Conservation (phyloP, 2,329 filamentous ascomycete genomes). For the Trichothecium sympodiale region DNA sequence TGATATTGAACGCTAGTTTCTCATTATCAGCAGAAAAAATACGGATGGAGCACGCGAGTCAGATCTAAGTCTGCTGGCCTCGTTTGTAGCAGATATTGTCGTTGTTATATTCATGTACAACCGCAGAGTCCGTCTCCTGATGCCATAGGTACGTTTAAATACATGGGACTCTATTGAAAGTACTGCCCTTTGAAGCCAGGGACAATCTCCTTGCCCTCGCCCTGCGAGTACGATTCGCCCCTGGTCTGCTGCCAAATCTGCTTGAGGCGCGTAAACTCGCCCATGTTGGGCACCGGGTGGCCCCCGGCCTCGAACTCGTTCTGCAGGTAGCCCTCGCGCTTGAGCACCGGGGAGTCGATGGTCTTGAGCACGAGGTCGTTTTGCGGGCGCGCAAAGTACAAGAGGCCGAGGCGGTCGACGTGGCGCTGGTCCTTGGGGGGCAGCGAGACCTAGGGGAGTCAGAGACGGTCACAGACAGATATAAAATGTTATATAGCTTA, state of each 20-base stretch:
- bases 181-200: slow-evolving; percentile 20
- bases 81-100: no score
- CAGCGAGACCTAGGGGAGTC: slow-evolving; percentile 22
- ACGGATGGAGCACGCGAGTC: no score
- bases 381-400: slow-evolving; percentile 38
- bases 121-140: no score
- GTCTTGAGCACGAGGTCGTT: slow-evolving; percentile 26
- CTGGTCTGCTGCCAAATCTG: slow-evolving; percentile 25
- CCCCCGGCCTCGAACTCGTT: slow-evolving; percentile 26
- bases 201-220: slow-evolving; percentile 20
- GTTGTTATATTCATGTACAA: no score
- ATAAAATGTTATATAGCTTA: slow-evolving; percentile 9
- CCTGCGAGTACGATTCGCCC: slow-evolving; percentile 12
- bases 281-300: slow-evolving; percentile 21
- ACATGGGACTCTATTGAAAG: no score
- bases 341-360: slow-evolving; percentile 24
- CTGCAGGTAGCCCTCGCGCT: slow-evolving; percentile 17
- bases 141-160: no score
- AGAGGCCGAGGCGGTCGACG: slow-evolving; percentile 34
- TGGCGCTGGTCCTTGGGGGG: slow-evolving; percentile 29
- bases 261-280: slow-evolving; percentile 24
- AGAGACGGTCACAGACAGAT: no score
- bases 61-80: no score
- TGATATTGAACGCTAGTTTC: no score
- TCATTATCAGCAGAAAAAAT: no score